Evolutionary conservation across 768 basidiomycete genomes (phyloP), one percentile per base, ranked within the genome.

Genomic region (Kwoniella sp.): DNA sequence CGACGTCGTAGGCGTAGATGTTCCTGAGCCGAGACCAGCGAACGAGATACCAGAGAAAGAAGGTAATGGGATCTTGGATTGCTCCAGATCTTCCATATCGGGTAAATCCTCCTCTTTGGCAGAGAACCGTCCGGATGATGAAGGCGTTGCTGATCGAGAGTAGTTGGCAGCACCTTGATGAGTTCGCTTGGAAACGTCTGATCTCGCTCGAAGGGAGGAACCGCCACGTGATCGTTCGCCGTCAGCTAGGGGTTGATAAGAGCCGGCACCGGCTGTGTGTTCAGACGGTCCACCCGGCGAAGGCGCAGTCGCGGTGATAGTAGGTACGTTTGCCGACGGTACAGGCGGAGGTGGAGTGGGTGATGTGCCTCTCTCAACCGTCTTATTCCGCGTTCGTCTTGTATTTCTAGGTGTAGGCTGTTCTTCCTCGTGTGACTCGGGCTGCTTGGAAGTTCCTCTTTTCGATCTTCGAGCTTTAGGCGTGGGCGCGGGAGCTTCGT

Each of bases 101-200:
- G 76, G 76, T 48, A 77, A 49, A 65, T 77, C 76, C 56, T 77
- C 76, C 52, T 77, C 76, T 25, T 64, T 62, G n/a, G 76, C 76
- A 4, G 76, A 77, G 55, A 63, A 77, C 26, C 76, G 52, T 19
- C 76, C 76, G 13, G 60, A 52, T 8, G 46, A 61, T 5, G 26
- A 59, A 5, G 74, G 74, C 17, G 72, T 64, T 24, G 57, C 60
- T 19, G 68, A 70, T 30, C 74, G 60, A 8, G 72, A 76, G 46
- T 60, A 62, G 27, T 56, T 68, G 6, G 71, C 73, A 15, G 74
- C 59, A 15, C 63, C 63, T 1, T 40, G 47, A 64, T 76, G 74
- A 22, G 63, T 64, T 46, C 74, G 55, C 55, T 70, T 68, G 2
- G 68, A 63, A 17, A 64, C 55, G 19, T 71, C 70, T 15, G 72